Conservation (phyloP, 2,329 filamentous ascomycete genomes). For the Paecilomyces fulvus region DNA sequence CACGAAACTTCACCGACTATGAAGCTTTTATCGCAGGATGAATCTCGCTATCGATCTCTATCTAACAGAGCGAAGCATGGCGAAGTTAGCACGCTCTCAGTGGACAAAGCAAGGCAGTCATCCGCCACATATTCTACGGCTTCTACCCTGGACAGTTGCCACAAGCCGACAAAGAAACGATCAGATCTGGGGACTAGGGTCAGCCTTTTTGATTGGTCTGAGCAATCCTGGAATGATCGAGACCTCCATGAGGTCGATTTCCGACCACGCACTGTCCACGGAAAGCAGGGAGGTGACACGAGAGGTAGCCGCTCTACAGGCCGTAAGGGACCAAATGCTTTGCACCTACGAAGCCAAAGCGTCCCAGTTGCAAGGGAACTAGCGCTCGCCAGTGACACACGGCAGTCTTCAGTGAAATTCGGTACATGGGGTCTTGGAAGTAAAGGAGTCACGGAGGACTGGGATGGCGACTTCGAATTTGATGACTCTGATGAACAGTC, state of each 20-base stretch:
- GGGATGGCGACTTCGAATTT: slow-evolving; percentile 62
- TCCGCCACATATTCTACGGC: not conserved
- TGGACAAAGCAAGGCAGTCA: not conserved
- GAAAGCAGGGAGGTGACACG: slow-evolving; percentile 50
- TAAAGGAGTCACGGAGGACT: slow-evolving; percentile 59
- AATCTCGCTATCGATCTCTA: not conserved
- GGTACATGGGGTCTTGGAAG: slow-evolving; percentile 59
- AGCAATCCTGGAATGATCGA: slow-evolving; percentile 47
- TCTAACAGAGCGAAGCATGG: not conserved
- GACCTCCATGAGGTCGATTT: slow-evolving; percentile 45
- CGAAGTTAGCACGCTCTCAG: not conserved
- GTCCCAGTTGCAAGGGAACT: slow-evolving; percentile 50
- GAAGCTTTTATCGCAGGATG: not conserved
- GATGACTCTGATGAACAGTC: slow-evolving; percentile 42
- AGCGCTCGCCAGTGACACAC: slow-evolving; percentile 40
- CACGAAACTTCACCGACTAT: not conserved
- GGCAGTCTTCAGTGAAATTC: slow-evolving; percentile 50
- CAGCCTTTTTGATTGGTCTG: slow-evolving; percentile 58
- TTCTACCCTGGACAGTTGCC: slow-evolving; percentile 7
- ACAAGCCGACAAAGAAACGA: slow-evolving; percentile 11
- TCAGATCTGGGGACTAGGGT: slow-evolving; percentile 38
- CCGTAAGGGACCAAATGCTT: slow-evolving; percentile 49
- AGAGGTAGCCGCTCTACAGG: slow-evolving; percentile 50
- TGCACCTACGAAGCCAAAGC: slow-evolving; percentile 59
- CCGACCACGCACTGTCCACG: slow-evolving; percentile 55